Conservation (phyloP, 2,329 filamentous ascomycete species). For the Thielaviopsis ethacetica region DNA sequence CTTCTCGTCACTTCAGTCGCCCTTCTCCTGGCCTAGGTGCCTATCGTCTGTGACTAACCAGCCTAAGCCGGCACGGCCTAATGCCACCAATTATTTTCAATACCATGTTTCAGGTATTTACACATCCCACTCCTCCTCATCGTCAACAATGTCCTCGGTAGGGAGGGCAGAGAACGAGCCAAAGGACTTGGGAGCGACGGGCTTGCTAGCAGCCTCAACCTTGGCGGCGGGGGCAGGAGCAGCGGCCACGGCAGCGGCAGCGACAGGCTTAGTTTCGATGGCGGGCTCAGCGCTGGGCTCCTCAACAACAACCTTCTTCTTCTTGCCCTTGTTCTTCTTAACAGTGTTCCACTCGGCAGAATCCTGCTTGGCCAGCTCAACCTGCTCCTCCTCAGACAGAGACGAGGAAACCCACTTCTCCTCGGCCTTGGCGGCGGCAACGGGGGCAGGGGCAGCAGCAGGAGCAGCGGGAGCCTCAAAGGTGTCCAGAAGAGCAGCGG, state of each 20-base stretch:
- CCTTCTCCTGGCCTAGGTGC: background rate
- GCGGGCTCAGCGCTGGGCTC: slow-evolving; percentile 10
- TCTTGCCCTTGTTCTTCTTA: slow-evolving; percentile 24
- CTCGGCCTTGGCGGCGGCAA: slow-evolving; percentile 20
- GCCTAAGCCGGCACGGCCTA: slow-evolving; percentile 2
- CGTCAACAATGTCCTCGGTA: slow-evolving; percentile 25
- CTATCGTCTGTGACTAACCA: too few species aligned
- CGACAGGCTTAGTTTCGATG: slow-evolving; percentile 14
- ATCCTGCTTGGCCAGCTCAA: slow-evolving; percentile 36
- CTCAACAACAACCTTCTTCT: slow-evolving; percentile 18
- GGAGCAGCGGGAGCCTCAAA: slow-evolving; percentile 21
- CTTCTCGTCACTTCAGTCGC: background rate
- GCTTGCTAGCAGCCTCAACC: slow-evolving; percentile 17
- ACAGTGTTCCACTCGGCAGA: slow-evolving; percentile 46
- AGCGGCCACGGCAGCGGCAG: slow-evolving; percentile 13
- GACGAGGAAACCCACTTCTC: slow-evolving; percentile 30
- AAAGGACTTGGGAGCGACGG: slow-evolving; percentile 18
- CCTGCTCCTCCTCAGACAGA: slow-evolving; percentile 46
- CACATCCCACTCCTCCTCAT: slow-evolving; percentile 36
- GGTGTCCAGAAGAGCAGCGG: slow-evolving; percentile 39
- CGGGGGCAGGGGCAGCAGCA: slow-evolving; percentile 18
- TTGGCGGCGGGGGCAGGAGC: slow-evolving; percentile 16
- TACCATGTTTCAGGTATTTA: slow-evolving; percentile 16
- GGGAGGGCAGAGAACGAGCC: slow-evolving; percentile 34
- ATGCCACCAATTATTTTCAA: background rate